These are phyloP conservation scores for Epichloe hybrida DNA, from an alignment of 2,329 filamentous ascomycete genomes.

Conservation along the genomic window DNA sequence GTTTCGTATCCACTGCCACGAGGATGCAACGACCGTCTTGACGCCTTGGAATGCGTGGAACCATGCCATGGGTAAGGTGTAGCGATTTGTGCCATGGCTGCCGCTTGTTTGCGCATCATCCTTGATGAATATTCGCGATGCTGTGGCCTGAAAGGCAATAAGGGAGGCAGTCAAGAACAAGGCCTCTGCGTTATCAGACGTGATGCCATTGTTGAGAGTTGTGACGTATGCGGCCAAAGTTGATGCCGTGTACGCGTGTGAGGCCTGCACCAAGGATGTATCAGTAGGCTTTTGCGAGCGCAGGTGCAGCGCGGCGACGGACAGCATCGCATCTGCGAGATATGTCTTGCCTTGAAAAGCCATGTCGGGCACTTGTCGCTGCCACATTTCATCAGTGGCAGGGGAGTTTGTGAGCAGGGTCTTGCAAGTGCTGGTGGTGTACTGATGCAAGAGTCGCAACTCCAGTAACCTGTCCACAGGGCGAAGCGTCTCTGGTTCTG, in stretches of 20 bases:
- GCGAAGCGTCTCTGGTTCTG: slow-evolving; percentile 18
- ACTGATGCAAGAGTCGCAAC: slow-evolving; percentile 51
- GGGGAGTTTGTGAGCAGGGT: slow-evolving; percentile 43
- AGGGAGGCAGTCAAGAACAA: slow-evolving; percentile 49
- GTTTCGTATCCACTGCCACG: slow-evolving; percentile 49
- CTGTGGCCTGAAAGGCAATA: slow-evolving; percentile 53
- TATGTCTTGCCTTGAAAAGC: slow-evolving; percentile 46
- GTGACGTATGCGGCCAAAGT: slow-evolving; percentile 47
- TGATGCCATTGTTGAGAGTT: slow-evolving; percentile 42
- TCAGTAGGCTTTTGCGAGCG: slow-evolving; percentile 44
- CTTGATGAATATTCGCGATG: slow-evolving; percentile 48
- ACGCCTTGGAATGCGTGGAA: slow-evolving; percentile 56
- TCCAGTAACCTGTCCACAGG: slow-evolving; percentile 39
- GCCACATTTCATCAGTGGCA: slow-evolving; percentile 43
- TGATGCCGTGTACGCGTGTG: slow-evolving; percentile 52
- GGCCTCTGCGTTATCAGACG: slow-evolving; percentile 44
- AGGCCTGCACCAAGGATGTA: slow-evolving; percentile 44
- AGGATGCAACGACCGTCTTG: slow-evolving; percentile 49
- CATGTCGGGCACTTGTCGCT: slow-evolving; percentile 43
- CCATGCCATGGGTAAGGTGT: slow-evolving; percentile 48
- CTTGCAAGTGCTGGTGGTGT: slow-evolving; percentile 44
- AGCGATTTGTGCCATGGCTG: slow-evolving; percentile 27
- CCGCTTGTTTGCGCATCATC: slow-evolving; percentile 31
- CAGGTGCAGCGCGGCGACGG: slow-evolving; percentile 49
- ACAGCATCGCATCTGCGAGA: slow-evolving; percentile 49